Conservation (phyloP, 208 protist genomes). For the Trypanosoma cruzi region DNA sequence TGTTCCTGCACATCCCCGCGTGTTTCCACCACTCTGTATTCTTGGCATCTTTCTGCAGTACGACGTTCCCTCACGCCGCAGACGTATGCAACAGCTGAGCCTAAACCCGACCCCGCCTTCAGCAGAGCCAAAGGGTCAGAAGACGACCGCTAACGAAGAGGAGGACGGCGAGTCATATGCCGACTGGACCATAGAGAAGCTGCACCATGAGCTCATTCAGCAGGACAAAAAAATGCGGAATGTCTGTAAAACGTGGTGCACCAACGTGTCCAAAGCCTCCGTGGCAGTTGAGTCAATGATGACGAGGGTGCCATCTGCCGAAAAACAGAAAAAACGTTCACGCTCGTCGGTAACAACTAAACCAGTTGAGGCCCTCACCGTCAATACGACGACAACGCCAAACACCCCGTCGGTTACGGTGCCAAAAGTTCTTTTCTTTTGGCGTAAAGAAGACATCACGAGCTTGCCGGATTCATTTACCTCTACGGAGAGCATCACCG, state of each 20-base stretch:
- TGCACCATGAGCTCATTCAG: slow-evolving; percentile 47
- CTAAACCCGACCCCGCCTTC: neutral
- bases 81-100: slow-evolving; percentile 42
- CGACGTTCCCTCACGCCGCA: slow-evolving; percentile 60
- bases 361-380: slow-evolving; percentile 13
- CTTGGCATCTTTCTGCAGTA: slow-evolving; percentile 69
- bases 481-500: slow-evolving; percentile 19
- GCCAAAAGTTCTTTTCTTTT: slow-evolving; percentile 75
- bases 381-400: neutral
- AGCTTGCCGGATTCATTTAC: slow-evolving; percentile 5
- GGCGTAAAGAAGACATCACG: slow-evolving; percentile 44
- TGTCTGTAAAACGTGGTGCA: slow-evolving; percentile 40
- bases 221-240: slow-evolving; percentile 46
- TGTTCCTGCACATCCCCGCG: neutral
- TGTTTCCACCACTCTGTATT: slow-evolving; percentile 71
- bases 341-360: slow-evolving; percentile 7
- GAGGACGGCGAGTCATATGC: neutral
- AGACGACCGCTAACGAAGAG: slow-evolving; percentile 3
- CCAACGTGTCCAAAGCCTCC: slow-evolving; percentile 21
- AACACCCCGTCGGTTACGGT: slow-evolving; percentile 20
- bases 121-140: neutral
- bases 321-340: slow-evolving; percentile 23
- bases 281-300: slow-evolving; percentile 8
- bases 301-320: neutral
- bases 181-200: slow-evolving; percentile 32